A percentile compares a stretch with the other conserved stretches of the same genome.
These are phyloP conservation scores for Emmonsiellopsis sp. DNA, from an alignment of 2,329 filamentous ascomycete genomes.

Conservation along the genomic window DNA sequence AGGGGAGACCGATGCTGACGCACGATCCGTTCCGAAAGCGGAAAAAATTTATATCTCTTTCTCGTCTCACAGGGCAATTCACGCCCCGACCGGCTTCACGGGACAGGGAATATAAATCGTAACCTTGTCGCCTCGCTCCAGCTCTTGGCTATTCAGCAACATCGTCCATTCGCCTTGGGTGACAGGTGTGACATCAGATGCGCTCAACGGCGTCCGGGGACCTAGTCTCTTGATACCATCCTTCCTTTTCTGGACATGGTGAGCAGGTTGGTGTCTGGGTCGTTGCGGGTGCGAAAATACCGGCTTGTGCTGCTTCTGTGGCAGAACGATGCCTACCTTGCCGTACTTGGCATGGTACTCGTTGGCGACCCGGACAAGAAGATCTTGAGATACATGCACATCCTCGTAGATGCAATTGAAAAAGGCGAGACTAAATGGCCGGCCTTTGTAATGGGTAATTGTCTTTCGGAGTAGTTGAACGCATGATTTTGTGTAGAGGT, in stretches of 20 bases:
- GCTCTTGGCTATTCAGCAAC: constrained; percentile 10
- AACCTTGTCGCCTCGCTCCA: constrained; percentile 1
- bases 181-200: constrained; percentile 35
- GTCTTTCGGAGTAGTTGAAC: constrained; percentile 31
- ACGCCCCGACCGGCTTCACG: constrained; percentile 8
- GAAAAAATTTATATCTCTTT: background rate
- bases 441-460: constrained; percentile 30
- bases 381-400: constrained; percentile 26
- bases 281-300: constrained; percentile 10
- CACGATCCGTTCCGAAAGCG: no score
- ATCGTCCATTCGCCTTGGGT: constrained; percentile 35
- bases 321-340: constrained; percentile 31
- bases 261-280: background rate
- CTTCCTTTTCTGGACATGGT: background rate
- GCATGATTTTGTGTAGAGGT: constrained; percentile 30
- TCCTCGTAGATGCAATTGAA: constrained; percentile 36
- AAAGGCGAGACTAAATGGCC: constrained; percentile 34
- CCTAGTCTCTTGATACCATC: constrained; percentile 11
- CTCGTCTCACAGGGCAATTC: background rate
- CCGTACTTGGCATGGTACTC: constrained; percentile 26
- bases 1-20: no score
- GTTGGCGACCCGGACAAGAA: constrained; percentile 26
- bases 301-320: constrained; percentile 16
- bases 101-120: constrained; percentile 13
- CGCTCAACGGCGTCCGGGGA: constrained; percentile 31